Evolutionary conservation across 2,329 filamentous ascomycete genomes (phyloP), one percentile per base, ranked within the genome.

Genomic region (Metarhizium guizhouense): DNA sequence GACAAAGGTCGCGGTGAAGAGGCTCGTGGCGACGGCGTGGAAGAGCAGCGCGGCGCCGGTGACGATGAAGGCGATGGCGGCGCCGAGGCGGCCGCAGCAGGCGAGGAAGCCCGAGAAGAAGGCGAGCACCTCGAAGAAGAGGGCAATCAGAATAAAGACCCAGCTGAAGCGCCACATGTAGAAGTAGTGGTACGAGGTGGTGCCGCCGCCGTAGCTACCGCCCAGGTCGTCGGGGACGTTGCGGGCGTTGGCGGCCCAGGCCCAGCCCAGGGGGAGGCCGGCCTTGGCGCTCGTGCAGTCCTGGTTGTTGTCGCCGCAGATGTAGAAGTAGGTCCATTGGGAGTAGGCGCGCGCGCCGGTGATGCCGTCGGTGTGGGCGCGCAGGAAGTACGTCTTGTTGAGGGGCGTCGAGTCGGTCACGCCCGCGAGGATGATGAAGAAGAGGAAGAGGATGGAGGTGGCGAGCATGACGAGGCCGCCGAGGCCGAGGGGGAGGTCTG

Each of bases 131-230:
- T 82, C 82, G 70, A 95, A 94, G 77, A 96, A 84, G 42, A 96
- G 81, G 18, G 85, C 83, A 61, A 97, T 86, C 56, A 97, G 76
- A 75, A 88, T 88, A 72, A 96, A 94, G 42, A 92, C 90, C 82
- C 93, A 97, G 70, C 90, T 87, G 76, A 96, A 96, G 45, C 93
- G 84, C 75, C 90, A 95, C 67, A 94, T 79, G 73, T 91, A 90
- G 75, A 81, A 97, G 77, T 85, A 95, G 60, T 74, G 72, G 25
- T 60, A 68, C 59, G 77, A 79, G 6, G 83, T 86, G 3, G 81
- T 85, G 57, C 72, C 60, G 57, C 73, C 72, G 57, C 74, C 82
- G 62, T 84, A 77, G 10, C 60, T 56, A 45, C 86, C 80, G 42
- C 72, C 64, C n/a, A 84, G 70, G 5, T 65, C 68, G 0, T 58